Conservation (phyloP, 805 yeast genomes). For the Pichia paraexigua region DNA sequence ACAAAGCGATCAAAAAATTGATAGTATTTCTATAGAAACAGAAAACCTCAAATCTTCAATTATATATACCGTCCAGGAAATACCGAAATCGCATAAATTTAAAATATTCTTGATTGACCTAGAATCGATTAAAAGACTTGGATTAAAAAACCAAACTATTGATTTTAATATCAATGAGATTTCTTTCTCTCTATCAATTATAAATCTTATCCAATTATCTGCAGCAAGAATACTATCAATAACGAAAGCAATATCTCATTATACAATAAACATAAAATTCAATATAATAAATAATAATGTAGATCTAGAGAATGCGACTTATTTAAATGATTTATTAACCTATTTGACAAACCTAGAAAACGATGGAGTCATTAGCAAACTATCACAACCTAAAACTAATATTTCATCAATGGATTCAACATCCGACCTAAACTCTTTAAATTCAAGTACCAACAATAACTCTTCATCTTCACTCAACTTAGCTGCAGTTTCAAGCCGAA, state of each 20-base stretch:
- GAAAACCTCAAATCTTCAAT: background rate
- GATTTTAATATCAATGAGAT: background rate
- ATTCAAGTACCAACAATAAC: background rate
- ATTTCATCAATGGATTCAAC: background rate
- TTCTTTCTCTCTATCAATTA: background rate
- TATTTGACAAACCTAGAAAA: background rate
- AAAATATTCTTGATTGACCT: background rate
- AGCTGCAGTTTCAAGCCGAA: background rate
- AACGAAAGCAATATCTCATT: background rate
- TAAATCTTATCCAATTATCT: background rate
- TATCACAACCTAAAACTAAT: background rate
- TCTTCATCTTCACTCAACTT: background rate
- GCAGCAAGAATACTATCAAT: background rate
- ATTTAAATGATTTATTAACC: background rate
- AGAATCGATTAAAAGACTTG: constrained; percentile 1
- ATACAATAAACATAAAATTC: background rate
- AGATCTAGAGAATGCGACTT: background rate
- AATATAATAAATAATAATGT: background rate
- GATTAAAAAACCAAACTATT: constrained; percentile 1
- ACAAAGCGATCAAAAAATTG: background rate
- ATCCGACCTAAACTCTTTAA: background rate
- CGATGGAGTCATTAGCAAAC: background rate
- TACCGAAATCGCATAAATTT: background rate
- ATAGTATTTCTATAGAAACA: background rate
- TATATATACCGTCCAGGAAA: background rate